These are phyloP conservation scores for Cyamopsis tetragonoloba DNA, from an alignment of 306 rosid genomes.

Conservation along the genomic window DNA sequence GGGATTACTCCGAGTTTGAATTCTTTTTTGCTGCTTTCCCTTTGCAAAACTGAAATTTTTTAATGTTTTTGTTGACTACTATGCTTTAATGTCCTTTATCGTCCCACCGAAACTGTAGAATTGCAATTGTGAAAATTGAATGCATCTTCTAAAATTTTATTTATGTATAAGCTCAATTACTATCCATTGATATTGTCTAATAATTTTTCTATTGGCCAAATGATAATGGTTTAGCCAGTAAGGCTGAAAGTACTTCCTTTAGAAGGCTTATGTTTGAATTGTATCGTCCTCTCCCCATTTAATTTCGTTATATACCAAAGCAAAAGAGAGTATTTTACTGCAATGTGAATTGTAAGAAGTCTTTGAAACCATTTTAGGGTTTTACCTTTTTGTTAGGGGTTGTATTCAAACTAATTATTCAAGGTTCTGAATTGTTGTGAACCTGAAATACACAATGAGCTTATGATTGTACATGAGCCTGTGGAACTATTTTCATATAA, in stretches of 20 bases:
- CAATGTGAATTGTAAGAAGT: background rate
- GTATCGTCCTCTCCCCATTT: background rate
- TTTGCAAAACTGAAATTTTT: background rate
- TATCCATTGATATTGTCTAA: background rate
- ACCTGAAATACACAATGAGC: background rate
- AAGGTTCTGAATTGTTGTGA: background rate
- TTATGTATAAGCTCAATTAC: background rate
- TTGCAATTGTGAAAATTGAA: background rate
- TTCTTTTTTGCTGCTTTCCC: background rate
- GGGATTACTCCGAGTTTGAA: background rate
- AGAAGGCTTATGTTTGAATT: too few species aligned
- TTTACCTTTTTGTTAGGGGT: too few species aligned
- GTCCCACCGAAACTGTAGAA: background rate
- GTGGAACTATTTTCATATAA: background rate
- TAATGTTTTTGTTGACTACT: background rate
- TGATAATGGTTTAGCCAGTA: background rate
- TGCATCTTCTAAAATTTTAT: background rate
- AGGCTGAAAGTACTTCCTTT: background rate
- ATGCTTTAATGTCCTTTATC: background rate
- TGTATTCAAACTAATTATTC: too few species aligned
- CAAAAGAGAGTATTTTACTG: background rate
- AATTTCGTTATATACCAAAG: background rate
- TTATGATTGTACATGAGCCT: background rate
- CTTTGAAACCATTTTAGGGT: background rate
- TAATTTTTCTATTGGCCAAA: background rate